Conservation (phyloP, 306 rosid species). For the Pachyrhizus erosus region DNA sequence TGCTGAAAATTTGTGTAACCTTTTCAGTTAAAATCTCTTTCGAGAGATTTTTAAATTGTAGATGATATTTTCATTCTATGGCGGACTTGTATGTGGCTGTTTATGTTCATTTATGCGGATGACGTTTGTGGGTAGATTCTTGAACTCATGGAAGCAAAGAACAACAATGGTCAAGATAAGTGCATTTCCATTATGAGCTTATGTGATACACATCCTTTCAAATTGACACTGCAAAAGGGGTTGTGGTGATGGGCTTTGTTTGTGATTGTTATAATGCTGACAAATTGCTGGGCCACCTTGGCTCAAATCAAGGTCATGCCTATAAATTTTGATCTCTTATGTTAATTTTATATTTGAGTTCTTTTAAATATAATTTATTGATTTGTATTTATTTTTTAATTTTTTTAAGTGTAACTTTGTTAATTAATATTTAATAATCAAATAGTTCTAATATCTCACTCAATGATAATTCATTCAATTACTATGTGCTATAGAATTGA, state of each 20-base stretch:
- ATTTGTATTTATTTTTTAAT: no score
- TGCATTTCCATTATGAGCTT: not conserved
- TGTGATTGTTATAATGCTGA: not conserved
- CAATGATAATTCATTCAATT: no score
- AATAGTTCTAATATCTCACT: no score
- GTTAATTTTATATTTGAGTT: no score
- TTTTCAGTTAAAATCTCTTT: not conserved
- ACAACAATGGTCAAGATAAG: not conserved
- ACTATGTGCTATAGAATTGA: no score
- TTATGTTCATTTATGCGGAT: not conserved
- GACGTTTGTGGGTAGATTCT: not conserved
- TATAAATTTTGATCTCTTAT: no score
- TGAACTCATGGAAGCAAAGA: not conserved
- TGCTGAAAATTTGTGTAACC: not conserved
- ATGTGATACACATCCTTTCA: not conserved
- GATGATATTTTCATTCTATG: not conserved
- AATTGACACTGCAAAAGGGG: not conserved
- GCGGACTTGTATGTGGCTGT: not conserved
- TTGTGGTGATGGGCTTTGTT: not conserved
- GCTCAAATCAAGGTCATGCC: no score
- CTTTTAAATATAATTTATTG: no score
- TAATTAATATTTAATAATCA: no score
- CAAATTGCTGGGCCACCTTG: not conserved
- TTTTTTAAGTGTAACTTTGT: no score
- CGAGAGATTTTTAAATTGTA: not conserved